Conservation (phyloP, 768 basidiomycete species). For the Leucogyrophana mollusca region DNA sequence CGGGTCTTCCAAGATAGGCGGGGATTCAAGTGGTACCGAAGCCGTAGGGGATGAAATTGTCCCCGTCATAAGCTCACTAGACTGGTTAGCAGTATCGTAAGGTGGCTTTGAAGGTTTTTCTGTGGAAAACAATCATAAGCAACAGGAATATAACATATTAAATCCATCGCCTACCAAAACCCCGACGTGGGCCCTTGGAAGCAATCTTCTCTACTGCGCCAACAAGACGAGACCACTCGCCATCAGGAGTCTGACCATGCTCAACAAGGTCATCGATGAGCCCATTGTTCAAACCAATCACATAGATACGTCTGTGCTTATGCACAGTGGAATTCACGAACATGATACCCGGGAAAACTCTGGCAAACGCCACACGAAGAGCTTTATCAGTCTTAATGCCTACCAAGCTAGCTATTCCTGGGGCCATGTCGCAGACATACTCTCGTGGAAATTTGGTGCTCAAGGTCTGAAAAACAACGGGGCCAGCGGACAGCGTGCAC, state of each 20-base stretch:
- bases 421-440: slow-evolving; percentile 3
- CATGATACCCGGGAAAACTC: not conserved
- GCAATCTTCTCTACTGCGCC: not conserved
- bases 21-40: too few relatives aligned
- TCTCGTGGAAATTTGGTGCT: not conserved
- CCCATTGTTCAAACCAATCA: not conserved
- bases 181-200: too few relatives aligned
- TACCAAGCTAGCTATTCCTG: not conserved
- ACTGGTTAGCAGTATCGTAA: too few relatives aligned
- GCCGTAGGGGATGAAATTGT: too few relatives aligned
- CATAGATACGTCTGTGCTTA: not conserved
- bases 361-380: not conserved
- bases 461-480: not conserved
- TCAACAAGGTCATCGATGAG: not conserved
- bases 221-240: not conserved
- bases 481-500: too few relatives aligned
- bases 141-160: too few relatives aligned
- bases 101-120: too few relatives aligned
- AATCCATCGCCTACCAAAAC: too few relatives aligned
- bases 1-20: too few relatives aligned
- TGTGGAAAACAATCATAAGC: too few relatives aligned
- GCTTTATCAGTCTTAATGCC: not conserved
- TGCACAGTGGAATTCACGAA: not conserved
- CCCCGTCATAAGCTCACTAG: too few relatives aligned
- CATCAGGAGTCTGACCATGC: not conserved